Evolutionary conservation across 441 rosid species (phyloP).

Genomic region (Hura crepitans): DNA sequence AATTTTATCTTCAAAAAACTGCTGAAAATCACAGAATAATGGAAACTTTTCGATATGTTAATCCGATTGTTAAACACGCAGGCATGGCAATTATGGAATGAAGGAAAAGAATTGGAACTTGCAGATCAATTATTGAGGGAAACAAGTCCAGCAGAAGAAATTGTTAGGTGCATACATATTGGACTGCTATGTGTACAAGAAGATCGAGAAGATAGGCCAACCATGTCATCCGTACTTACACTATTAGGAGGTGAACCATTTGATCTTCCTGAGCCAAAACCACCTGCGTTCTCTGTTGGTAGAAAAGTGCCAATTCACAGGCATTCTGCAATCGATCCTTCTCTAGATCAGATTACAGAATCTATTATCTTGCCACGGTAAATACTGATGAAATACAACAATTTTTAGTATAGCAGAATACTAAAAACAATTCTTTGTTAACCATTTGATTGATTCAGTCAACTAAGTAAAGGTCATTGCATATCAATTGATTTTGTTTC

Average conservation of each 20-base stretch:
- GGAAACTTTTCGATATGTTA: neutral
- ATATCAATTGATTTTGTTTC: neutral
- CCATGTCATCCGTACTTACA: conserved; percentile 33
- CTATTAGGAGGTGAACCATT: conserved; percentile 23
- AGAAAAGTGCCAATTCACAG: conserved; percentile 3
- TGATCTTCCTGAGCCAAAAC: conserved; percentile 27
- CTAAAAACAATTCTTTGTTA: no score
- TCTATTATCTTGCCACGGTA: conserved; percentile 26
- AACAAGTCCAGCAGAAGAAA: conserved; percentile 18
- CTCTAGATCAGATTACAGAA: conserved; percentile 12
- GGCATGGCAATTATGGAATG: conserved; percentile 43
- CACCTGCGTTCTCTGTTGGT: conserved; percentile 28
- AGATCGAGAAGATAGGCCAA: conserved; percentile 38
- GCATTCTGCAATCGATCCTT: conserved; percentile 5
- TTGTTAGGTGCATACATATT: conserved; percentile 33
- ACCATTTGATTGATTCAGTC: neutral
- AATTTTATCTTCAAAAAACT: neutral
- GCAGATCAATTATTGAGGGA: conserved; percentile 24
- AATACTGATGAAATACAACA: conserved; percentile 1
- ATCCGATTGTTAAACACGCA: conserved; percentile 6
- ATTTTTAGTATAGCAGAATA: neutral
- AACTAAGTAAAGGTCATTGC: neutral
- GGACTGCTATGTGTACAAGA: conserved; percentile 45
- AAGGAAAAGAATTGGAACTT: conserved; percentile 27
- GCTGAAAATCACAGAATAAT: neutral